Percentiles rank a stretch among this genome's conserved stretches.
phyloP scores from a whole-genome alignment of 441 rosid species.

The Brassica hybrid region DNA sequence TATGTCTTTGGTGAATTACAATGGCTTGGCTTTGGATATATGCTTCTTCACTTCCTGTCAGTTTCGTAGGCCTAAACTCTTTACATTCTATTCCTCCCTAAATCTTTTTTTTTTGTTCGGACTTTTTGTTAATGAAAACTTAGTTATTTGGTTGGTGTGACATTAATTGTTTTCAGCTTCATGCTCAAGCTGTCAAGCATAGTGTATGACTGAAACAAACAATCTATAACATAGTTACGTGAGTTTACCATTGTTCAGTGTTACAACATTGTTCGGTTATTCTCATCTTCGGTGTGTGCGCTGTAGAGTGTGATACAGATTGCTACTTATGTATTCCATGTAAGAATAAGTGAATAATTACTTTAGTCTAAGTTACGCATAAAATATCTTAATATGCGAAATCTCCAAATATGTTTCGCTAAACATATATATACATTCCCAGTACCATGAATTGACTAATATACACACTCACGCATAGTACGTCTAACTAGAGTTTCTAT shows the following conservation, averaged over 20 bases:
- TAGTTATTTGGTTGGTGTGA: too few species aligned
- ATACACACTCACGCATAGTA: constrained; percentile 7
- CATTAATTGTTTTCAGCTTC: too few species aligned
- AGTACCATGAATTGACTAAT: not conserved
- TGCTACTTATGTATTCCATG: not conserved
- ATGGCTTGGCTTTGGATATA: not conserved
- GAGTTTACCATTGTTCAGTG: too few species aligned
- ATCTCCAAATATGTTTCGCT: constrained; percentile 14
- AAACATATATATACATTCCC: not conserved
- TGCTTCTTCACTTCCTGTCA: not conserved
- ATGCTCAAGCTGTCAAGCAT: too few species aligned
- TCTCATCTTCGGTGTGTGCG: too few species aligned
- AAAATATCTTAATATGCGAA: not conserved
- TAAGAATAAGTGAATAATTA: not conserved
- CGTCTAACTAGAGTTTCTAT: not conserved
- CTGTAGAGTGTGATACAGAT: not conserved
- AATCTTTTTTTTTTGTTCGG: too few species aligned
- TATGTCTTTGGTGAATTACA: not conserved
- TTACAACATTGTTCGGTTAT: too few species aligned
- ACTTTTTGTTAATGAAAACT: too few species aligned
- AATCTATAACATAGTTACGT: too few species aligned
- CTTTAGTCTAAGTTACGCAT: not conserved
- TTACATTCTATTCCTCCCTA: too few species aligned
- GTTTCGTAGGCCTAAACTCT: not conserved
- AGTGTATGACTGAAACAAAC: too few species aligned